phyloP scores from a whole-genome alignment of 805 yeast genomes.

The Tetrapisispora namnaoensis region DNA sequence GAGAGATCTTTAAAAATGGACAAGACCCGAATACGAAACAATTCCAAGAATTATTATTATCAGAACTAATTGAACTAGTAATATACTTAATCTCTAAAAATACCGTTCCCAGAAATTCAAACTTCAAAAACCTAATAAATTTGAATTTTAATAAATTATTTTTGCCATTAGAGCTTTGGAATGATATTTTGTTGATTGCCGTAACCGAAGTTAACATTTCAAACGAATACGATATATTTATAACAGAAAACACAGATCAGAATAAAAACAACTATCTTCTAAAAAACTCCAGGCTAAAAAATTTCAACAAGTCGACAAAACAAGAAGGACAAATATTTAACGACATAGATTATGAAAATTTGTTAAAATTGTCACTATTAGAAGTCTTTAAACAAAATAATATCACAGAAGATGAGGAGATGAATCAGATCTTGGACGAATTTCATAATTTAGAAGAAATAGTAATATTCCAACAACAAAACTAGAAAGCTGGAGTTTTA shows the following conservation, averaged over 20 bases:
- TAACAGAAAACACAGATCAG: background rate
- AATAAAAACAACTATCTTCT: background rate
- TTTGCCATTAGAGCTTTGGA: background rate
- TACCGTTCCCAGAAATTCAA: too few species aligned
- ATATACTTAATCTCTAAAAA: background rate
- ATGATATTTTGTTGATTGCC: background rate
- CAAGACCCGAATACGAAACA: background rate
- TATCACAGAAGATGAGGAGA: background rate
- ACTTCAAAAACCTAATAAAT: background rate
- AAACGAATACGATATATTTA: background rate
- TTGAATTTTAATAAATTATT: background rate
- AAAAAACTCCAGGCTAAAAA: background rate
- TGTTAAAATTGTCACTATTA: background rate
- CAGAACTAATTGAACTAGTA: background rate
- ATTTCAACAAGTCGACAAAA: background rate
- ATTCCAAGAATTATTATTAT: background rate
- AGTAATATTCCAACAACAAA: background rate
- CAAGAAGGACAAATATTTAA: background rate
- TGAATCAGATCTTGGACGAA: background rate
- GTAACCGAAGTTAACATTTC: background rate
- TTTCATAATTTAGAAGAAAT: slow-evolving; percentile 2
- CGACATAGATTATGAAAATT: slow-evolving; percentile 1
- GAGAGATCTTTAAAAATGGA: background rate
- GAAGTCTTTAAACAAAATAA: background rate
- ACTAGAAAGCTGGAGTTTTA: background rate